Evolutionary conservation across 371 early-diverging fungal genomes (phyloP), one percentile per base, ranked within the genome.

Genomic region (Apophysomyces elegans): DNA sequence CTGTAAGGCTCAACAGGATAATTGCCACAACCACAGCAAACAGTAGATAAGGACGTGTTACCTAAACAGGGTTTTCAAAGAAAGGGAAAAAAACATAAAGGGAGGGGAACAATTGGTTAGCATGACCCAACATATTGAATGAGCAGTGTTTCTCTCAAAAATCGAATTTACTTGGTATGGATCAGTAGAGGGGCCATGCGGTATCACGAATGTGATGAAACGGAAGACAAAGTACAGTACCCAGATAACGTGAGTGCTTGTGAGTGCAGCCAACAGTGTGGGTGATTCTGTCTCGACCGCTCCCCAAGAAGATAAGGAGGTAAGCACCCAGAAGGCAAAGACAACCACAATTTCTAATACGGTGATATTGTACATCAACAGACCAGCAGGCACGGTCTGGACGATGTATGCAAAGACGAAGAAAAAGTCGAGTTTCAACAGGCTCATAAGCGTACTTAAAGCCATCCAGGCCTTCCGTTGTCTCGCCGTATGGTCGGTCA

Each of bases 151-250:
- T 26, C 2, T 3, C 3, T 26, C 32, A 26, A 26, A 26, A 26
- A 26, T 26, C 32, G 32, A 26, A 7, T 59, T 63, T 72, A 75
- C 76, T 57, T 56, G 43, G 57, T 66, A 76, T 1, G 68, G 70
- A 64, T 76, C 73, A 13, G 32, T 35, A 38, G 61, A 35, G 12
- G 46, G 7, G 1, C 36, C 37, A 43, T 56, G 35, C 7, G 68
- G 56, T 21, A 70, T 56, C 6, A 62, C 67, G 57, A 76, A 73
- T 8, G 65, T 62, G 59, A 62, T 68, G 0, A 68, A 56, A 8
- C 76, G 58, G 41, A 68, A 73, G 3, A 50, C 69, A 47, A 76
- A 64, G 38, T 76, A 76, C 14, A 65, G 71, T 16, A 70, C 54
- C 5, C 62, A 66, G 21, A 54, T 37, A 13, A 66, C 13, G 5